Evolutionary conservation across 2,329 filamentous ascomycete species (phyloP).

Genomic region (Colletotrichum sp.): DNA sequence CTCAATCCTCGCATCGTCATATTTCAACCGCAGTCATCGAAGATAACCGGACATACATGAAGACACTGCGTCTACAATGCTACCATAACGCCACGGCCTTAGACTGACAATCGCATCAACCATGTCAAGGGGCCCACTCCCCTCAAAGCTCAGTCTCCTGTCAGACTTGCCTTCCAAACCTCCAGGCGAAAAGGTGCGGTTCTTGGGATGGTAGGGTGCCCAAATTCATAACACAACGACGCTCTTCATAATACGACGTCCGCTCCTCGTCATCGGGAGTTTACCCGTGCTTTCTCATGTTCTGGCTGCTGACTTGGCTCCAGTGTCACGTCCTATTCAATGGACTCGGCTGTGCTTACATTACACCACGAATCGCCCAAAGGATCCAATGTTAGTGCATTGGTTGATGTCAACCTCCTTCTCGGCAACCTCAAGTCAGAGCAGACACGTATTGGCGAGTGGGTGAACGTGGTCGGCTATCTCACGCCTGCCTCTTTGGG

Average conservation of each 20-base stretch:
- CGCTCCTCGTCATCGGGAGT: neutral
- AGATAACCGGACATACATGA: neutral
- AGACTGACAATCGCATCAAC: neutral
- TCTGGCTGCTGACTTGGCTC: slow-evolving; percentile 25
- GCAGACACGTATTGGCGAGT: slow-evolving; percentile 75
- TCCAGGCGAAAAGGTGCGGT: slow-evolving; percentile 81
- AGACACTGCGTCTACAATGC: neutral
- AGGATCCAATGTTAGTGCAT: slow-evolving; percentile 49
- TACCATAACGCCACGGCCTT: neutral
- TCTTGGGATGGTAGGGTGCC: slow-evolving; percentile 79
- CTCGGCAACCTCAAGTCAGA: slow-evolving; percentile 68
- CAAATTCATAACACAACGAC: neutral
- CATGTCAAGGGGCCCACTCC: slow-evolving; percentile 65
- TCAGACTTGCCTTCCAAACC: slow-evolving; percentile 58
- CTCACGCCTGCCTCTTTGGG: slow-evolving; percentile 44
- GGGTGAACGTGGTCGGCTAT: slow-evolving; percentile 90
- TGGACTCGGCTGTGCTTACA: slow-evolving; percentile 62
- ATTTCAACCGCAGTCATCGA: neutral
- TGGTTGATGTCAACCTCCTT: slow-evolving; percentile 75
- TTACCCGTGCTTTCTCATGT: neutral
- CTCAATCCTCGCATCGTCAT: neutral
- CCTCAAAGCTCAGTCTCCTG: slow-evolving; percentile 70
- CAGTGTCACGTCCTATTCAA: slow-evolving; percentile 58
- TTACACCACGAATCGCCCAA: slow-evolving; percentile 72
- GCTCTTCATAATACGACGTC: neutral